These are phyloP conservation scores for Pichia sp. DNA, from an alignment of 1,139 yeast genomes.

Conservation along the genomic window DNA sequence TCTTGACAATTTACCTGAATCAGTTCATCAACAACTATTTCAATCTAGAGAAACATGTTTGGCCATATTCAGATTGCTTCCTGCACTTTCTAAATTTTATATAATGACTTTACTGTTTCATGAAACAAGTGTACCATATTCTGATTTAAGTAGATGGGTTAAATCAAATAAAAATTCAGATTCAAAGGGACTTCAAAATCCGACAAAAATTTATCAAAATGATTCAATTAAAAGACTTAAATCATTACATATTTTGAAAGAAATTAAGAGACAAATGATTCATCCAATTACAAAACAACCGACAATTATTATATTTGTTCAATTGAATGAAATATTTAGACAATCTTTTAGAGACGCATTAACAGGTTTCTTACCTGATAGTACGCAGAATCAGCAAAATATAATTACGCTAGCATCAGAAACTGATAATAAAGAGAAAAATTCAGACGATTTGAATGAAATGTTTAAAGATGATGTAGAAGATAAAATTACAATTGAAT, in stretches of 20 bases:
- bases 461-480: conserved; percentile 31
- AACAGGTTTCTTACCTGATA: conserved; percentile 53
- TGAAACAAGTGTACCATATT: conserved; percentile 62
- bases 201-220: conserved; percentile 43
- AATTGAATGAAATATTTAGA: conserved; percentile 68
- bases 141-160: conserved; percentile 73
- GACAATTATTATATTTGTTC: conserved; percentile 45
- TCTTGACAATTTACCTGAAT: conserved; percentile 79
- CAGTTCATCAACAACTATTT: conserved; percentile 73
- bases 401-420: conserved; percentile 6
- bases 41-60: conserved; percentile 88
- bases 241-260: conserved; percentile 69
- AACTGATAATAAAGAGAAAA: conserved; percentile 1
- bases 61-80: conserved; percentile 80
- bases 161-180: conserved; percentile 14
- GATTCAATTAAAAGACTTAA: conserved; percentile 77
- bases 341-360: conserved; percentile 73
- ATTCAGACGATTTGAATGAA: conserved; percentile 6
- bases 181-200: conserved; percentile 37
- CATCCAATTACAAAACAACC: conserved; percentile 30
- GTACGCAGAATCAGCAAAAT: conserved; percentile 14
- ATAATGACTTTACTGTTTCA: conserved; percentile 83
- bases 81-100: conserved; percentile 82
- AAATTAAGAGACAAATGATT: conserved; percentile 36
- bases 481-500: conserved; percentile 52